phyloP scores from a whole-genome alignment of 495 filamentous ascomycete genomes.

The Annulohypoxylon nitens region DNA sequence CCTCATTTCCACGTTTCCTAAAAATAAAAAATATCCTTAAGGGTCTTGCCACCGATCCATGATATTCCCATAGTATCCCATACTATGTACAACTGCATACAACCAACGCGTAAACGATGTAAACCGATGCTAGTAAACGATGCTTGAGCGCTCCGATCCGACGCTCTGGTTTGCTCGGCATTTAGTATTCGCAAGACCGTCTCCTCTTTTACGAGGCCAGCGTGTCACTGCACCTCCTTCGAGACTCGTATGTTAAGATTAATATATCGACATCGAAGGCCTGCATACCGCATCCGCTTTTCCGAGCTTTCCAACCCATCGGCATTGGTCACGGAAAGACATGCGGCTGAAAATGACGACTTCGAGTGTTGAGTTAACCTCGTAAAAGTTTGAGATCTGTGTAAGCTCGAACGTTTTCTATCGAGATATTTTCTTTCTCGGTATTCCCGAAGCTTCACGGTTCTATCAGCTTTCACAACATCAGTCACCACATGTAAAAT shows the following conservation, averaged over 20 bases:
- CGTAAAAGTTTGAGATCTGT: slow-evolving; percentile 13
- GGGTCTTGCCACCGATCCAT: slow-evolving; percentile 15
- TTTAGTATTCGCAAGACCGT: slow-evolving; percentile 10
- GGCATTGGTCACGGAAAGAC: slow-evolving; percentile 6
- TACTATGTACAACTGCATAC: background rate
- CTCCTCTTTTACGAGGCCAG: slow-evolving; percentile 48
- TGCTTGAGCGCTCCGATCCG: slow-evolving; percentile 34
- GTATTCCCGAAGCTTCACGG: background rate
- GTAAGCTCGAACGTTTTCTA: slow-evolving; percentile 6
- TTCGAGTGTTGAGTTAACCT: background rate
- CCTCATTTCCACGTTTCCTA: slow-evolving; percentile 27
- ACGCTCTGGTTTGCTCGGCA: slow-evolving; percentile 38
- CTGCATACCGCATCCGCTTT: slow-evolving; percentile 37
- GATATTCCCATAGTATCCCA: background rate
- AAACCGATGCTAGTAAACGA: background rate
- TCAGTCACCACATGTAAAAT: background rate
- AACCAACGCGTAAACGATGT: too few relatives aligned
- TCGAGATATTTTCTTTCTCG: slow-evolving; percentile 9
- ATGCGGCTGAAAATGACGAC: slow-evolving; percentile 33
- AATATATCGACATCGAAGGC: slow-evolving; percentile 20
- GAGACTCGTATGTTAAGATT: slow-evolving; percentile 47
- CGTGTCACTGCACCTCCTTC: slow-evolving; percentile 37
- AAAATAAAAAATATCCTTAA: slow-evolving; percentile 26
- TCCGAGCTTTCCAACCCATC: slow-evolving; percentile 29
- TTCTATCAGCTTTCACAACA: background rate